Evolutionary conservation across 2,329 filamentous ascomycete genomes (phyloP).

Genomic region (Beauveria rudraprayagi): DNA sequence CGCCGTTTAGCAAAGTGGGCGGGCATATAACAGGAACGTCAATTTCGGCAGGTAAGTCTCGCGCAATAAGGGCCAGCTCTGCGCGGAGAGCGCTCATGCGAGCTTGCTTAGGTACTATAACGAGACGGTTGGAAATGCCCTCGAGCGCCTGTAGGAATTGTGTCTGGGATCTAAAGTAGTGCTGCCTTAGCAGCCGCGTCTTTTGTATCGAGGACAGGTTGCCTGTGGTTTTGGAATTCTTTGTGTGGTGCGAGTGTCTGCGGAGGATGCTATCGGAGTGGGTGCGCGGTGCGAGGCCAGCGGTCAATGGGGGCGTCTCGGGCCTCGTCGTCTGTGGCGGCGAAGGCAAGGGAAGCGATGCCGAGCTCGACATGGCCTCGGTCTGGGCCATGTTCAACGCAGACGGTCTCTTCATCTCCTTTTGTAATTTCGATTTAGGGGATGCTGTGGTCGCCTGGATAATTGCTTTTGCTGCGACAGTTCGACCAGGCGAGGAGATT

Average conservation of each 20-base stretch:
- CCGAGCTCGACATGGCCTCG: conserved; percentile 58
- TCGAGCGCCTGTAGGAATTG: conserved; percentile 74
- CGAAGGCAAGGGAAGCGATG: conserved; percentile 58
- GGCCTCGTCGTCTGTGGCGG: conserved; percentile 45
- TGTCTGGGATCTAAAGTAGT: conserved; percentile 76
- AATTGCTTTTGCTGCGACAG: conserved; percentile 14
- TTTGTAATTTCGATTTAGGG: conserved; percentile 20
- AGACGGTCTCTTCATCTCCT: conserved; percentile 36
- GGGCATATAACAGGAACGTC: conserved; percentile 79
- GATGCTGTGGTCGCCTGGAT: conserved; percentile 17
- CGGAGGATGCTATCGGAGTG: conserved; percentile 42
- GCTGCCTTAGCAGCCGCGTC: conserved; percentile 63
- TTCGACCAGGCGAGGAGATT: conserved; percentile 19
- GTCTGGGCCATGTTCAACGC: conserved; percentile 44
- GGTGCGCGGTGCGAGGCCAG: conserved; percentile 35
- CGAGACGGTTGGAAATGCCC: conserved; percentile 76
- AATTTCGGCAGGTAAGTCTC: conserved; percentile 74
- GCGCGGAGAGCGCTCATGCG: conserved; percentile 73
- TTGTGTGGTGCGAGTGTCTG: conserved; percentile 54
- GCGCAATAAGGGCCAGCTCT: conserved; percentile 71
- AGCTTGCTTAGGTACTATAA: conserved; percentile 73
- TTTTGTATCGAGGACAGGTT: conserved; percentile 60
- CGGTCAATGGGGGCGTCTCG: conserved; percentile 46
- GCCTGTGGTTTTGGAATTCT: conserved; percentile 49
- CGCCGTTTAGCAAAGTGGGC: conserved; percentile 62